Base-by-base conservation (phyloP, 2,329 filamentous ascomycete genomes). In the Chaetomiaceae sp. region DNA sequence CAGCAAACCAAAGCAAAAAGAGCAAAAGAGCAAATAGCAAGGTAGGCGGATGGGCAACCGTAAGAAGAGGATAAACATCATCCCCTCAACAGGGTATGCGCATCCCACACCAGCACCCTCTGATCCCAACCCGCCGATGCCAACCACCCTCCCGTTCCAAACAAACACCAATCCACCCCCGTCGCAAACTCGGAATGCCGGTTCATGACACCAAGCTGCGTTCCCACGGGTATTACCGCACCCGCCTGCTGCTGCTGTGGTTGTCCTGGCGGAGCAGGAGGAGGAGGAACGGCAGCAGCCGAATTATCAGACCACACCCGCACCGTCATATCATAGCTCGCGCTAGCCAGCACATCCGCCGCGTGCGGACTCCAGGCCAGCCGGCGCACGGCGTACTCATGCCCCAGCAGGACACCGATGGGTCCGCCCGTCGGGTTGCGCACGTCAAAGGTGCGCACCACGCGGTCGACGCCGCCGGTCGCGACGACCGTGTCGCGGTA, bases 251-350 rank as follows among this genome's bases (percentile, higher is more conserved):
- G 37, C 42, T 68, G 69, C 43, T 67, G 72, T 59, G 64, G 43
- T 11, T 20, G 45, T 34, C 4, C 20, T 6, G 14, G 33, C 9
- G 20, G 69, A 4, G 69, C 68, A 2, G 76, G 77, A 5, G 51
- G 25, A 5, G 5, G 25, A 6, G 25, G 8, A 11, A 31, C 27
- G 5, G 27, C 27, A 3, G 27, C n/a, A 48, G 1, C 74, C 88
- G 67, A n/a, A n/a, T n/a, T n/a, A n/a, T 97, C 94, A 11, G 85
- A 90, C 94, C 94, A 99, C 46, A 96, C 78, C 29, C 94, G 82
- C 61, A 94, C 95, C 6, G 89, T 96, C 94, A 99, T 99, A 71
- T 99, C 94, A 70, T 99, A 99, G 67, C 91, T 94, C 1, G 89
- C 92, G 63, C 85, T 94, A 38, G 96, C 78, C 38, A 99, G 72